These are phyloP conservation scores for Penicillium corylophilum DNA, from an alignment of 2,329 filamentous ascomycete genomes.

Conservation along the genomic window DNA sequence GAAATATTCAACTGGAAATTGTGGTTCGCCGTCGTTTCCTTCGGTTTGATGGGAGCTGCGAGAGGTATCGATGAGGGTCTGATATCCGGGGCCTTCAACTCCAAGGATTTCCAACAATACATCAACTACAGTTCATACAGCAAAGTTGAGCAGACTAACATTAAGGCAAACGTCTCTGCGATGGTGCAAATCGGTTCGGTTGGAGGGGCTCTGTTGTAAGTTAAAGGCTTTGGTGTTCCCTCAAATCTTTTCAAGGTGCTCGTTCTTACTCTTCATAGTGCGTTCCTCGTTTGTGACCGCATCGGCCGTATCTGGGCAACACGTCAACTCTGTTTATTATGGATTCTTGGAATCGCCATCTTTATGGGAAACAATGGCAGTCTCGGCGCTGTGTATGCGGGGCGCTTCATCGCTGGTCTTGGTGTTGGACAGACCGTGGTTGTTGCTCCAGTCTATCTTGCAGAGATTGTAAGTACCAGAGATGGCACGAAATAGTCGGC, in stretches of 20 bases:
- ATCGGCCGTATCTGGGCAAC: constrained; percentile 46
- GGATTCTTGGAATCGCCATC: constrained; percentile 45
- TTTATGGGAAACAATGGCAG: constrained; percentile 43
- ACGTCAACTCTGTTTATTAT: constrained; percentile 42
- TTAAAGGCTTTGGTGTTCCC: background rate
- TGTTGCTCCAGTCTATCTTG: constrained; percentile 65
- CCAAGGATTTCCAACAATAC: constrained; percentile 60
- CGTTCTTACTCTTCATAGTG: constrained; percentile 37
- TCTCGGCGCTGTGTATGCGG: constrained; percentile 44
- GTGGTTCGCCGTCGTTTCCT: constrained; percentile 73
- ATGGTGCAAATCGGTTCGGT: constrained; percentile 82
- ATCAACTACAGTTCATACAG: constrained; percentile 59
- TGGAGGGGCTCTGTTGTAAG: constrained; percentile 63
- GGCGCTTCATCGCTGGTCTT: constrained; percentile 46
- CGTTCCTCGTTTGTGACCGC: constrained; percentile 49
- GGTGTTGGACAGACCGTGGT: constrained; percentile 47
- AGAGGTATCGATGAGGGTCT: constrained; percentile 79
- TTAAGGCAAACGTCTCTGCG: constrained; percentile 72
- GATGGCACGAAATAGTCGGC: background rate
- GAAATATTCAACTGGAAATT: constrained; percentile 75
- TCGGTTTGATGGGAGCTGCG: constrained; percentile 73
- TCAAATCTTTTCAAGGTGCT: background rate
- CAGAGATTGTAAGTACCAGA: constrained; percentile 57
- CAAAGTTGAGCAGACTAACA: constrained; percentile 59
- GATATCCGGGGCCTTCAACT: constrained; percentile 69